phyloP scores from a whole-genome alignment of 768 basidiomycete genomes.

The Pleurotus pulmonarius region DNA sequence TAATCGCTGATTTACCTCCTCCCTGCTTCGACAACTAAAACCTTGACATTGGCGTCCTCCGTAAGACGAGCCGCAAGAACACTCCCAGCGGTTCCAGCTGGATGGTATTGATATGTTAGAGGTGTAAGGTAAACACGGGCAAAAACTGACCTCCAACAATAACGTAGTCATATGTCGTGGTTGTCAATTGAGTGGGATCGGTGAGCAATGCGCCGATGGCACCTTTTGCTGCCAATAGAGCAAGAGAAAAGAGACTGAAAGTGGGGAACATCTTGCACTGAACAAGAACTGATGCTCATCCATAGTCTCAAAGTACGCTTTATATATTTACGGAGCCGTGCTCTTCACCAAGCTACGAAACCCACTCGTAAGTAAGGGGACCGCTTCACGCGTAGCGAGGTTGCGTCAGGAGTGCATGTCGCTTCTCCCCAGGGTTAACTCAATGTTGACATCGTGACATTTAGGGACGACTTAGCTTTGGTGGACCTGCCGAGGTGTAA shows the following conservation, averaged over 20 bases:
- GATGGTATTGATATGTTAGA: neutral
- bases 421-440: too few species aligned
- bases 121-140: too few species aligned
- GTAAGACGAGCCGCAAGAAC: slow-evolving; percentile 26
- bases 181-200: neutral
- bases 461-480: too few species aligned
- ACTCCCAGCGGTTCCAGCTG: slow-evolving; percentile 20
- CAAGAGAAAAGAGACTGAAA: neutral
- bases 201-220: neutral
- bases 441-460: too few species aligned
- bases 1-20: slow-evolving; percentile 15
- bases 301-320: too few species aligned
- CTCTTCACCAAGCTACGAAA: too few species aligned
- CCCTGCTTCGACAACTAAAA: slow-evolving; percentile 29
- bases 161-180: neutral
- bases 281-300: too few species aligned
- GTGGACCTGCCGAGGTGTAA: too few species aligned
- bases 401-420: too few species aligned
- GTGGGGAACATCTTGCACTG: neutral
- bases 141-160: neutral
- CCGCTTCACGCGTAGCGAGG: too few species aligned
- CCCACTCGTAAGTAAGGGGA: too few species aligned
- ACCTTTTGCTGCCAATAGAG: neutral
- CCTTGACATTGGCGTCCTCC: slow-evolving; percentile 17
- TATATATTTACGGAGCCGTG: too few species aligned